Evolutionary conservation across 495 filamentous ascomycete species (phyloP).

Genomic region (Penicillium manginii): DNA sequence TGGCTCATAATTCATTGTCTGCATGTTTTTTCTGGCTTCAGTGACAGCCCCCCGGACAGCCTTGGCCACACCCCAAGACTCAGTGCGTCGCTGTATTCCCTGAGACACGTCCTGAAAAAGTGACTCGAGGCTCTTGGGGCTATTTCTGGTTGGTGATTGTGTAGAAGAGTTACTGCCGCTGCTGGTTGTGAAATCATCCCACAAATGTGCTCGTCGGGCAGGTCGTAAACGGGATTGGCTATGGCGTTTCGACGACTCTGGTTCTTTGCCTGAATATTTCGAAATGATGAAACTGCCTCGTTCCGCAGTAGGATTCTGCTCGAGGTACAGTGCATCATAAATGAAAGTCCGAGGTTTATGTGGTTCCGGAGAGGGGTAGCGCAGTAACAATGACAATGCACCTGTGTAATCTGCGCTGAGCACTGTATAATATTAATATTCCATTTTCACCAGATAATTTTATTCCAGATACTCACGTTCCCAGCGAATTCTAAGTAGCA

Average conservation of each 20-base stretch:
- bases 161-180: slow-evolving; percentile 39
- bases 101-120: slow-evolving; percentile 86
- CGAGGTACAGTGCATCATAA: slow-evolving; percentile 84
- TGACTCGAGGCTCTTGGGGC: slow-evolving; percentile 68
- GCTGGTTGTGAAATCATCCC: slow-evolving; percentile 35
- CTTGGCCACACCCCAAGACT: slow-evolving; percentile 86
- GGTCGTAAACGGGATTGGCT: slow-evolving; percentile 35
- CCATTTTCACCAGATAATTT: background rate
- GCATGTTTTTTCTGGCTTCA: slow-evolving; percentile 76
- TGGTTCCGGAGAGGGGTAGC: slow-evolving; percentile 69
- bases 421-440: slow-evolving; percentile 56
- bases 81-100: slow-evolving; percentile 78
- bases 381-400: slow-evolving; percentile 77
- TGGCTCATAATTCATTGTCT: slow-evolving; percentile 59
- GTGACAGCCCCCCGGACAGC: slow-evolving; percentile 87
- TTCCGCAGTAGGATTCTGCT: slow-evolving; percentile 70
- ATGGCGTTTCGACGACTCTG: slow-evolving; percentile 42
- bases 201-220: slow-evolving; percentile 36
- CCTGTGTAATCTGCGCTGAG: slow-evolving; percentile 83
- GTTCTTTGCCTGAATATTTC: slow-evolving; percentile 78
- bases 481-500: slow-evolving; percentile 94
- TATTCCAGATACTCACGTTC: slow-evolving; percentile 60
- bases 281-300: slow-evolving; percentile 75
- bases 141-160: slow-evolving; percentile 60
- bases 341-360: slow-evolving; percentile 77